Percentiles rank a stretch among this genome's conserved stretches.
These are phyloP conservation scores for Melianthus villosus DNA, from an alignment of 441 rosid genomes.

Conservation along the genomic window DNA sequence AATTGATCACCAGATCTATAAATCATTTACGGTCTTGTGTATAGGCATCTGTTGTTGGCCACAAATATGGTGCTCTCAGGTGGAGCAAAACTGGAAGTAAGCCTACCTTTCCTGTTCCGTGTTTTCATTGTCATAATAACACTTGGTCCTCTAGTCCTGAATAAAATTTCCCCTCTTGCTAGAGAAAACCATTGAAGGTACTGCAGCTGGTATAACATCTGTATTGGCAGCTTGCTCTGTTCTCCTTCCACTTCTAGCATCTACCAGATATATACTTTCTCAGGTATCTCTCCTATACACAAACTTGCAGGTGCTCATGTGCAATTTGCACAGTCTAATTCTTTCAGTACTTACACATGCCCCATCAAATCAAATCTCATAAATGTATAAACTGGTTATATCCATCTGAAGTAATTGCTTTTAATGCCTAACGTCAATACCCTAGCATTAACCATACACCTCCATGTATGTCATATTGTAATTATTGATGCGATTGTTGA, in stretches of 20 bases:
- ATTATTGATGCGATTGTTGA: slow-evolving; percentile 6
- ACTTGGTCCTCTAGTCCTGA: slow-evolving; percentile 6
- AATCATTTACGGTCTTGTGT: too few relatives aligned
- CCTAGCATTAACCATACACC: too few relatives aligned
- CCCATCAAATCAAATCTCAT: too few relatives aligned
- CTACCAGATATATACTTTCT: slow-evolving; percentile 57
- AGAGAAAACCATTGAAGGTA: slow-evolving; percentile 97
- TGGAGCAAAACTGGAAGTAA: slow-evolving; percentile 93
- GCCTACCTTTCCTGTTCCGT: slow-evolving; percentile 7
- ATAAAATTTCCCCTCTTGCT: slow-evolving; percentile 10
- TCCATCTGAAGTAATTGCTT: too few relatives aligned
- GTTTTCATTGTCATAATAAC: neutral
- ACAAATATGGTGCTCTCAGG: slow-evolving; percentile 83
- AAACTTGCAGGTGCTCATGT: neutral
- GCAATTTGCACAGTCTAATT: neutral
- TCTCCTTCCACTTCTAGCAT: slow-evolving; percentile 73
- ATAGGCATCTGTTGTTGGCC: slow-evolving; percentile 96
- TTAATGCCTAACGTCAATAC: too few relatives aligned
- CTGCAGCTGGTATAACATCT: slow-evolving; percentile 91
- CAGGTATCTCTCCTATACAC: slow-evolving; percentile 25
- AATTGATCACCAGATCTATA: too few relatives aligned
- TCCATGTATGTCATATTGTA: neutral
- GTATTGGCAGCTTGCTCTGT: slow-evolving; percentile 63
- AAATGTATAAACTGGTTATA: too few relatives aligned
- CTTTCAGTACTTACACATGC: neutral